A percentile compares a stretch with the other conserved stretches of the same genome.
Evolutionary conservation across 495 filamentous ascomycete species (phyloP).

Genomic region (Penicillium bovifimosum): DNA sequence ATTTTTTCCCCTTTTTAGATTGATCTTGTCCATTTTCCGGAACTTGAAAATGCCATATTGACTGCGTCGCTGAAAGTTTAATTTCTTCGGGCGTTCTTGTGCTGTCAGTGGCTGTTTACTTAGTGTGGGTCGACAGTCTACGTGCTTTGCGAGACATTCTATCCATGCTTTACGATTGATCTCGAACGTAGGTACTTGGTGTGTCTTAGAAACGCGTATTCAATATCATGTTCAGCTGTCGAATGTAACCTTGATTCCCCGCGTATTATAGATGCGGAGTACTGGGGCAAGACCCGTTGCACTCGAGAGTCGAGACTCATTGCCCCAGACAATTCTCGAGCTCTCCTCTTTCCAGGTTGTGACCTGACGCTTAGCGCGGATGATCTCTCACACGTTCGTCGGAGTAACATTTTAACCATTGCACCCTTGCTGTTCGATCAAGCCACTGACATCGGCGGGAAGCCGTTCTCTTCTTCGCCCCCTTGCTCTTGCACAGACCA

Average conservation of each 20-base stretch:
- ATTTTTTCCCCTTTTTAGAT: background rate
- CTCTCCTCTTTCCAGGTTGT: background rate
- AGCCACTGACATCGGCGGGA: conserved; percentile 4
- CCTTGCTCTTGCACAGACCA: too few relatives aligned
- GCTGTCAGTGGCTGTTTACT: too few relatives aligned
- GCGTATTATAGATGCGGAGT: conserved; percentile 4
- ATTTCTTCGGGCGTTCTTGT: too few relatives aligned
- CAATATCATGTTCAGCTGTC: background rate
- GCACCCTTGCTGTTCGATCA: background rate
- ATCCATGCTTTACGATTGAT: too few relatives aligned
- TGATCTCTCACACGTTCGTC: background rate
- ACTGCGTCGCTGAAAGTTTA: too few relatives aligned
- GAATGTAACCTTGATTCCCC: conserved; percentile 1
- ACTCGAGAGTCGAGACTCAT: background rate
- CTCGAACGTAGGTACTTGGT: too few relatives aligned
- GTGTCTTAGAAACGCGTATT: too few relatives aligned
- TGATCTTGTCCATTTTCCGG: too few relatives aligned
- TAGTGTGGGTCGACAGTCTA: too few relatives aligned
- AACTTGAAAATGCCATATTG: too few relatives aligned
- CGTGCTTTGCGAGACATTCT: too few relatives aligned
- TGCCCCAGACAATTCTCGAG: background rate
- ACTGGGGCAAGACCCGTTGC: background rate
- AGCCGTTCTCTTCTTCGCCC: too few relatives aligned
- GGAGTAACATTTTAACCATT: background rate
- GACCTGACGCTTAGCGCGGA: background rate